phyloP scores from a whole-genome alignment of 2,329 filamentous ascomycete genomes.

The Salinomyces thailandicus region DNA sequence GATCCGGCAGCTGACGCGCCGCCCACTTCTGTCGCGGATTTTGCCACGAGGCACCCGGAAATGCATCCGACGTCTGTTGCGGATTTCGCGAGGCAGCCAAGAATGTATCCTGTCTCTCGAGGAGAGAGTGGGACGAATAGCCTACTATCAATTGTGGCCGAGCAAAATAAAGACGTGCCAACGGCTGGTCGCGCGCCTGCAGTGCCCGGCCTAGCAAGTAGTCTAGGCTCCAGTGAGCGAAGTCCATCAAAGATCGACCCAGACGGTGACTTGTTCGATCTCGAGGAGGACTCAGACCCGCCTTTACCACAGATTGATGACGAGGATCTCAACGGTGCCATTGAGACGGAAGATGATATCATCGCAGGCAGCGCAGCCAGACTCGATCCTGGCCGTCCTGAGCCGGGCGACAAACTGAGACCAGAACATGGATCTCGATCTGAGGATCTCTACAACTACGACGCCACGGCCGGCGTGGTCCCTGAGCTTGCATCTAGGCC shows the following conservation, averaged over 20 bases:
- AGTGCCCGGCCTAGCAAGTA: not conserved
- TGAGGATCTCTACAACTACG: conserved; percentile 7
- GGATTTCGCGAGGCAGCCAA: not conserved
- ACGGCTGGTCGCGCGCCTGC: not conserved
- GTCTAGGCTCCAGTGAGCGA: not conserved
- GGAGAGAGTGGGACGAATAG: not conserved
- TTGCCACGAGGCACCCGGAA: conserved; percentile 1
- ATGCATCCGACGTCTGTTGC: not conserved
- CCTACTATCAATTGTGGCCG: not conserved
- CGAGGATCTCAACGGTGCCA: conserved; percentile 3
- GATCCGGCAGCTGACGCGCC: not conserved
- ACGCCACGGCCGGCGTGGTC: conserved; percentile 11
- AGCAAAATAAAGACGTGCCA: not conserved
- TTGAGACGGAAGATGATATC: conserved; percentile 11
- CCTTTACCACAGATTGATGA: not conserved
- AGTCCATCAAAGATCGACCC: conserved; percentile 9
- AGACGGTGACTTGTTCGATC: conserved; percentile 23
- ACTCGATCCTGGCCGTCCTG: not conserved
- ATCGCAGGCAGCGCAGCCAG: conserved; percentile 3
- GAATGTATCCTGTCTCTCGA: not conserved
- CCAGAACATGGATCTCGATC: not conserved
- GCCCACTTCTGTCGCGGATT: conserved; percentile 1
- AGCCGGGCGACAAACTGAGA: not conserved
- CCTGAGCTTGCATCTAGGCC: conserved; percentile 4
- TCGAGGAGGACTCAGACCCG: conserved; percentile 14